Base-by-base conservation (phyloP, 176 grass and related monocot species). In the Tillandsia fasciculata region DNA sequence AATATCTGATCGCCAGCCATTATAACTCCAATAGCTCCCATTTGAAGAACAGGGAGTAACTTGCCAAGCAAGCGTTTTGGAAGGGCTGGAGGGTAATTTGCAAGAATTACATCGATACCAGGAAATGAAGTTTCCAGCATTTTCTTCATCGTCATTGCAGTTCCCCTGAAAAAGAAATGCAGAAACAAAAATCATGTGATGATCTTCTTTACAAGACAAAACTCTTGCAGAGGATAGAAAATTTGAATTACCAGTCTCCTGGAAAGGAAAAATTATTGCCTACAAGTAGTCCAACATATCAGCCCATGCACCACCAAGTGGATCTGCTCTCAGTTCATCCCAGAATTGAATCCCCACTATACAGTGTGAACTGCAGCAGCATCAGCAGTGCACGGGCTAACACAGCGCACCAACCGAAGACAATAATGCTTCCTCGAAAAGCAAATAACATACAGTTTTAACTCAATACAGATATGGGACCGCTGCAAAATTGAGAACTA, bases 1-100 rank as follows among this genome's bases (percentile, higher is more conserved):
- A 93, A 99, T 65, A 99, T 99, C 63, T 99, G 94, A 74, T 99
- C 89, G 33, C 94, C 89, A 5, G 5, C 87, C 83, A 88, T 82
- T 79, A 93, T 83, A 51, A 91, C 72, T 79, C 75, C 86, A 86
- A 99, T 83, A 48, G 78, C 80, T 70, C 89, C 94, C 69, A 99
- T 68, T 80, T 99, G 94, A 66, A 99, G 56, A 78, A 99, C 67
- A 58, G 94, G 94, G 52, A 99, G 89, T 17, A 49, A 69, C 90
- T 99, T 99, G 82, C 84, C 76, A 24, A 99, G 84, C 6, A 70
- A 50, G 4, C 80, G 89, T 79, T 99, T 99, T 54, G 94, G 94
- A 52, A 93, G 88, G 1, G 87, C 74, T 70, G 89, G 87, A 78
- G 94, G 89, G 66, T 93, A 99, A 78, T 99, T 99, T 84, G 89